Evolutionary conservation across 257 asterid genomes (phyloP).

Genomic region (Sherardia arvensis): DNA sequence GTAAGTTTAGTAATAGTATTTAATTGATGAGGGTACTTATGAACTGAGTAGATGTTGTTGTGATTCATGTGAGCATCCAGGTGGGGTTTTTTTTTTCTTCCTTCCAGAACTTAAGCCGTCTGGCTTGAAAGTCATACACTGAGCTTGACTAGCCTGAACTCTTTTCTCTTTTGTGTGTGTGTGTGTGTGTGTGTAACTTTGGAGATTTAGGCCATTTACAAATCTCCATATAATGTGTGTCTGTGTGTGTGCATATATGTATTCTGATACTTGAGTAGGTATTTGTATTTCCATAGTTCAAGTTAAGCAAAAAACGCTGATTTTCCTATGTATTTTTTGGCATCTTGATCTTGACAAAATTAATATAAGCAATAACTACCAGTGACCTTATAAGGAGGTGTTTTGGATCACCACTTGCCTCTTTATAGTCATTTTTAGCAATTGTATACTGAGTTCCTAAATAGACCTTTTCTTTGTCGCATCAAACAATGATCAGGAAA

Average conservation of each 20-base stretch:
- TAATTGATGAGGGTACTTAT: not conserved
- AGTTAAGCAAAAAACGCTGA: not conserved
- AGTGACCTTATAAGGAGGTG: not conserved
- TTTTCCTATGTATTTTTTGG: no score
- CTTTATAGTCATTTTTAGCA: not conserved
- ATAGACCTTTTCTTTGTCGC: not conserved
- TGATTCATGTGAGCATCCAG: not conserved
- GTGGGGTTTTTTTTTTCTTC: not conserved
- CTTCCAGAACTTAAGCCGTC: no score
- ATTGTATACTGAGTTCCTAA: not conserved
- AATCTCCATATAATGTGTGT: not conserved
- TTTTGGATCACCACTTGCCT: not conserved
- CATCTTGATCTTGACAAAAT: no score
- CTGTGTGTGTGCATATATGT: not conserved
- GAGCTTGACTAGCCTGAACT: not conserved
- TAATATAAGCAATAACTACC: no score
- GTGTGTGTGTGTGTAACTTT: no score
- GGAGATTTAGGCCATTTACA: not conserved
- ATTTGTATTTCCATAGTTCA: not conserved
- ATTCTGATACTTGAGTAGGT: not conserved
- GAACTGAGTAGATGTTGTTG: not conserved
- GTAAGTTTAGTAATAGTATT: not conserved
- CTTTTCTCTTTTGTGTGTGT: no score
- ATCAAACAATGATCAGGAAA: not conserved
- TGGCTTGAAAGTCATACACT: not conserved